Base-by-base conservation (phyloP, 768 basidiomycete genomes). In the Tubosaeta sp. region DNA sequence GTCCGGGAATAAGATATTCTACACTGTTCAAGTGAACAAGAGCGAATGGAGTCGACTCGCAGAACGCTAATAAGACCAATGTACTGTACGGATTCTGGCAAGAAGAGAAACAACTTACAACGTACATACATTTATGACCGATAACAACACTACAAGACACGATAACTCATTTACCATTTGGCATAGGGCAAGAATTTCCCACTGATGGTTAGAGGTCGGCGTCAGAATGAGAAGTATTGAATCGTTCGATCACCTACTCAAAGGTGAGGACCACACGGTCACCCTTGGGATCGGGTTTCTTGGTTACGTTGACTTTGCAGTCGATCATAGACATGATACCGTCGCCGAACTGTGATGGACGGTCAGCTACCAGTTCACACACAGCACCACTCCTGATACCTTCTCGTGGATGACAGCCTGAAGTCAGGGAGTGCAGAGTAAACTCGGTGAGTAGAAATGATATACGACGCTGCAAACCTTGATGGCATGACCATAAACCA, bases 291-390 rank as follows among this genome's bases (percentile, higher is more conserved):
- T 90, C 81, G 14, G 77, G 74, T 66, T 91, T 90, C 71, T 75
- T 81, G 55, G 80, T 74, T 42, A 91, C 73, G 43, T 74, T 75
- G 54, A 91, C 76, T 58, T 80, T 83, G 69, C 88, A 91, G 65
- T 91, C 88, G 52, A 91, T 89, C 86, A 91, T 88, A 17, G 85
- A 87, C 87, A 91, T 90, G 54, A 91, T 91, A 5, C 89, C 88
- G 60, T 91, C 89, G 6, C 89, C 89, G 56, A 90, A 91, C 86
- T 88, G 46, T 11, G 9, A 7, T 46, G 17, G 4, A 25, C 2
- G 12, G 16, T 19, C n/a, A n/a, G n/a, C n/a, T n/a, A 43, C 53
- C 17, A 57, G 53, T 32, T 38, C 41, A 48, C 16, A 27, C 22
- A 38, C 41, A 10, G 43, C 22, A 35, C 14, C 29, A 31, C 43